Evolutionary conservation across 345 rosid genomes (phyloP), one percentile per base, ranked within the genome.

Genomic region (Mallotus nudiflorus): DNA sequence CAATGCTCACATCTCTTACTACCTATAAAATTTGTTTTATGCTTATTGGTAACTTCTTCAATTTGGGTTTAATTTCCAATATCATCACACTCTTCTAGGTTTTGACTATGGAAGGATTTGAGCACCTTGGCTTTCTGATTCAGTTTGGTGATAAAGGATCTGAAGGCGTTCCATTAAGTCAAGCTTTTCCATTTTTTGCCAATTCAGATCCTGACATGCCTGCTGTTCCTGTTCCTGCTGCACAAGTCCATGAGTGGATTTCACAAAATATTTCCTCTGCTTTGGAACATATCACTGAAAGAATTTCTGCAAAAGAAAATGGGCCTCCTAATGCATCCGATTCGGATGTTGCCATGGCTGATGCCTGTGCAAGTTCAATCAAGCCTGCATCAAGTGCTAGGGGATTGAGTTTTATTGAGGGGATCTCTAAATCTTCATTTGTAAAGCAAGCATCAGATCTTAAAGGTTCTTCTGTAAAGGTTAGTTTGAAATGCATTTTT

Each of bases 181-280:
- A 92, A 83, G 89, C 94, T 42, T 83, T 97, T 82, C 97, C 97
- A 0, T 92, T 96, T 86, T 96, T 92, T 35, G 98, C 99, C 60
- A 92, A 96, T 83, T 89, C 99, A 42, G 99, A 96, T 84, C 97
- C 99, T 6, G 98, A 89, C 81, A 96, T 92, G 99, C 99, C 98
- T 54, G 98, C 98, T 46, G 93, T 81, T 77, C 96, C 98, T 37
- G 97, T 91, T 74, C 87, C 99, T 67, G 90, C 91, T 33, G 66
- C 87, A 49, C 97, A 96, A 81, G 97, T 89, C 75, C 95, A 81
- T 73, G 96, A 87, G 62, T 96, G 99, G 99, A 86, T 96, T 78
- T 75, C 86, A 54, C 88, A 92, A 77, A 89, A 85, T 71, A 92
- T 96, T 67, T 77, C 89, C 65, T 76, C 93, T 54, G 88, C 96